Evolutionary conservation across 2,329 filamentous ascomycete genomes (phyloP), one percentile per base, ranked within the genome.

Genomic region (Aschersonia sp.): DNA sequence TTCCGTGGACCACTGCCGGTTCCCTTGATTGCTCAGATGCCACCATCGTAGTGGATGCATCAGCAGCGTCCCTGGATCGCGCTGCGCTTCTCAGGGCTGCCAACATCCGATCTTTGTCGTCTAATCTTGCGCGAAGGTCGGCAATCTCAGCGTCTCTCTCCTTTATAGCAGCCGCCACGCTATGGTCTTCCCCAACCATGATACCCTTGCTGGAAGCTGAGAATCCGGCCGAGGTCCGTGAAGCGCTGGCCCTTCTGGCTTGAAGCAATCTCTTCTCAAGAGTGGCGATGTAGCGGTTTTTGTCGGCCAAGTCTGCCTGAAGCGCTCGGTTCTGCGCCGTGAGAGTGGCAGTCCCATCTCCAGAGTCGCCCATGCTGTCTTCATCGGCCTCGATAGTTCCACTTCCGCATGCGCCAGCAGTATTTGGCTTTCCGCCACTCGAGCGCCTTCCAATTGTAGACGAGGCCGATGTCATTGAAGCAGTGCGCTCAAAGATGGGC

Each of bases 21-120:
- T 20, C 20, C 20, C 20, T 20, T 20, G 20, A 20, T 20, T 20
- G 20, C 20, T 20, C 20, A 20, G 20, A 20, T 59, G 59, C 43
- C 61, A 62, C 30, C 64, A 58, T 35, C 58, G 53, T 45, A n/a
- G 54, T 54, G 6, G 60, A 56, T 5, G 62, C 72, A 54, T 91
- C 85, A 5, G 88, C 88, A 3, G 82, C 78, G 52, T 96, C 91
- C 46, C 89, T 80, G 52, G 91, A 92, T 48, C 89, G 81, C 9
- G 89, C 84, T 2, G 89, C 89, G 52, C 79, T 91, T 42, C 89
- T 82, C 47, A 98, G 73, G 1, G 92, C 92, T 4, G 83, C 72
- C 47, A 97, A 73, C 89, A 97, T 98, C 9, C 85, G 79, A 61
- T 96, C 91, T 63, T 96, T 96, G 66, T 97, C 91, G 56, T 97